Base-by-base conservation (phyloP, 331 rosid genomes). In the Spiraea crenata region DNA sequence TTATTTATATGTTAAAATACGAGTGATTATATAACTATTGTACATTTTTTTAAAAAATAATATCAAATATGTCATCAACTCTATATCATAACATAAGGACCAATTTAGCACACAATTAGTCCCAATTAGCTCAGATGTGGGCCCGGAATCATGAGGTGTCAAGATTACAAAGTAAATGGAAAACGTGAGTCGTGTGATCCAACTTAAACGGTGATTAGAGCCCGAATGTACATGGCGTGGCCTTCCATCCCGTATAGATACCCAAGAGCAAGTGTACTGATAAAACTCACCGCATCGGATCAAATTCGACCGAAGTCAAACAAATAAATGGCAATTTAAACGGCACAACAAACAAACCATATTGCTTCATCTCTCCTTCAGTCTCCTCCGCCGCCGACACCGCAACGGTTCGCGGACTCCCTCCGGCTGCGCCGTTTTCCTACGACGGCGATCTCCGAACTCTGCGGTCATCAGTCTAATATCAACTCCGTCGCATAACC, bases 381-480 rank as follows among this genome's bases (percentile, higher is more conserved):
- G 19, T 68, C 68, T 63, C 60, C 17, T 20, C 45, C 42, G 19
- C 64, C 78, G 85, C 83, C 79, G 80, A 80, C 80, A 82, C 45
- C 63, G 74, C 57, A 72, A 79, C 86, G 80, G 82, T 63, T 69
- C 78, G 71, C 74, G 61, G 76, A 63, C 67, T 51, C 70, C 67
- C 52, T 77, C 59, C 76, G 68, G 74, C 79, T 65, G 74, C 45
- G 69, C 72, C 4, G 74, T 68, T 78, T 37, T 5, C 62, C 11
- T 51, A 7, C 31, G 57, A 61, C 75, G 75, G 68, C 75, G 83
- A 77, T 79, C 71, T 69, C 41, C 8, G 39, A 61, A 9, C 61
- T 48, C 12, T 19, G 19, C 47, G 49, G 41, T 48, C 71, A 78
- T 79, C 61, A 42, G 5, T 52, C 54, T 51, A 54, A 66, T 69